Base-by-base conservation (phyloP, 1,284 basidiomycete genomes). In the Ustilago esculenta region DNA sequence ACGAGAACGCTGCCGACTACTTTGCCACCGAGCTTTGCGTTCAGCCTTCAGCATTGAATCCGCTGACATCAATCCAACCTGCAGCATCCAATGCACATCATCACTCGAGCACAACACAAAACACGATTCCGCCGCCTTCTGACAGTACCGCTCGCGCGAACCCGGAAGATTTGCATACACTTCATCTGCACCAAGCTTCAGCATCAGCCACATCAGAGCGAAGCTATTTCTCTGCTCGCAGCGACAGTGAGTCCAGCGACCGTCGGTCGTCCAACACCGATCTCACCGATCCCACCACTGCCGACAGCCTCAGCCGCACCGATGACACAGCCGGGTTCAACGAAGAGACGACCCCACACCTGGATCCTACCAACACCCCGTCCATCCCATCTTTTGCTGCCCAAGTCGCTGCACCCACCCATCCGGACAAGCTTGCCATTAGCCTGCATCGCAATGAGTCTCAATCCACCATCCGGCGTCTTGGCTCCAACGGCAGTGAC, bases 401-500 rank as follows among this genome's bases (percentile, higher is more conserved):
- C 4, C 1, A 32, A 6, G 32, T 42, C 3, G 9, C 39, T 15
- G 33, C 35, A 12, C 29, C 56, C 9, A 34, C 56, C 1, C 61
- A 50, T n/a, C 12, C 59, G 3, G 37, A 12, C 30, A 71, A 65
- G 37, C 30, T 50, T 17, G 21, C 46, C 15, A 63, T 73, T 3
- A 53, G 61, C 36, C 25, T 73, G 37, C 74, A 85, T 57, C 76
- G 74, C 20, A 85, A 84, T 56, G 80, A 76, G 29, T 83, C 82
- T 29, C 83, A 85, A 50, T 75, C 82, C n/a, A 85, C 85, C 0
- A 84, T 85, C 27, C 60, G 77, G 20, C 77, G 80, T 6, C 34
- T 70, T 7, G 63, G 66, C 15, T 80, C 80, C 17, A 61, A 64
- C 50, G 61, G 73, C n/a, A 75, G 72, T 45, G 72, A 70, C 15